phyloP scores from a whole-genome alignment of 2,329 filamentous ascomycete species.

The Pyrenochaeta sp. region DNA sequence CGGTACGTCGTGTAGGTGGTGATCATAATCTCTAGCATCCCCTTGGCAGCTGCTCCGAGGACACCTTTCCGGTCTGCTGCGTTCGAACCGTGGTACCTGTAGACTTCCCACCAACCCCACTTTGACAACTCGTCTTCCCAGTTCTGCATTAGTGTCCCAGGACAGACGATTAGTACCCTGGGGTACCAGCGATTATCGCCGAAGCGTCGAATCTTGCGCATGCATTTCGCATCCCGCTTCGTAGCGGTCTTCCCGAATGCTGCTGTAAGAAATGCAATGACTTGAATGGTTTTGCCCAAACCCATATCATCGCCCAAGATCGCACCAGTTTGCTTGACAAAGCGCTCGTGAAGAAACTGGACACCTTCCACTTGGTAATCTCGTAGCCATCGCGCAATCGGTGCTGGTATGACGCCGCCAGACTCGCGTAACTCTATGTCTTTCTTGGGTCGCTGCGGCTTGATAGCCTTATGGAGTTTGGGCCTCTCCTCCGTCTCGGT shows the following conservation, averaged over 20 bases:
- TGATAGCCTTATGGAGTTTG: slow-evolving; percentile 66
- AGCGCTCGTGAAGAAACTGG: slow-evolving; percentile 84
- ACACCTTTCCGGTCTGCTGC: slow-evolving; percentile 71
- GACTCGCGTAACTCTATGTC: slow-evolving; percentile 80
- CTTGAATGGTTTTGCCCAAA: slow-evolving; percentile 94
- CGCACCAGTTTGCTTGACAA: slow-evolving; percentile 89
- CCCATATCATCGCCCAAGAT: slow-evolving; percentile 98
- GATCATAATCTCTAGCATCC: slow-evolving; percentile 87
- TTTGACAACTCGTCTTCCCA: slow-evolving; percentile 86
- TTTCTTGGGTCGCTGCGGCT: slow-evolving; percentile 73
- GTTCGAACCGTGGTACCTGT: slow-evolving; percentile 75
- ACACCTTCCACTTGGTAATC: slow-evolving; percentile 91
- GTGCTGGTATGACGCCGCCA: slow-evolving; percentile 81
- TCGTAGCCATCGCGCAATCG: slow-evolving; percentile 89
- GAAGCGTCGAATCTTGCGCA: slow-evolving; percentile 81
- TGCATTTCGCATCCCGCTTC: slow-evolving; percentile 81
- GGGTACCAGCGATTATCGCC: slow-evolving; percentile 77
- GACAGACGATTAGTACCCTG: slow-evolving; percentile 83
- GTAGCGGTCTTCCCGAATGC: slow-evolving; percentile 96
- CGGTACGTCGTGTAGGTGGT: slow-evolving; percentile 92
- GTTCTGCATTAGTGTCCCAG: slow-evolving; percentile 86
- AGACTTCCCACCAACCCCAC: slow-evolving; percentile 96
- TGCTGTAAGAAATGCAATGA: slow-evolving; percentile 88
- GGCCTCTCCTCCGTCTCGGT: slow-evolving; percentile 75
- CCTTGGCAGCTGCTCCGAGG: slow-evolving; percentile 75